Evolutionary conservation across 331 rosid genomes (phyloP), one percentile per base, ranked within the genome.

Genomic region (Quercus lobata): DNA sequence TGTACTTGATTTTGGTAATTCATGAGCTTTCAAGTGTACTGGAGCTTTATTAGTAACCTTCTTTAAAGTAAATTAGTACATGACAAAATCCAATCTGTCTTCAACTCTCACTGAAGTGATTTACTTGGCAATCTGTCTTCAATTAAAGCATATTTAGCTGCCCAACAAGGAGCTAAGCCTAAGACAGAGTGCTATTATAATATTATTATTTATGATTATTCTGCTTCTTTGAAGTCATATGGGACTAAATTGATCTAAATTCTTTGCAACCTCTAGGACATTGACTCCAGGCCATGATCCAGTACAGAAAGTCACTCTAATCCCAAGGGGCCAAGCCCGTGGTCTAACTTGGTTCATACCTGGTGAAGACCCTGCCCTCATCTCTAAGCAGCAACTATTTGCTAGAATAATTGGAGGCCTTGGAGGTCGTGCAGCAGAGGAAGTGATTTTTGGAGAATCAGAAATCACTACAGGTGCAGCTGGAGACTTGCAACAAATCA

Each of bases 401-500:
- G 97, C 94, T 2, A 89, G 96, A 89, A 90, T 90, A 10, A 93
- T 92, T 52, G 91, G 90, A 63, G 97, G 96, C 2, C 46, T 90
- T 30, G 97, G 96, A 4, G 97, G 96, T 15, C 82, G 97, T 77
- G 97, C 96, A 58, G 91, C 96, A 5, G 97, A 92, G 79, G 97
- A 92, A 80, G 37, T 89, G 19, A 88, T 92, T 37, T 90, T 92
- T 81, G 96, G 97, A 10, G 92, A 92, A 73, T 71, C 92, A 16
- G 97, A 92, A 70, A 83, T 89, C 58, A 91, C 96, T 27, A 92
- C 92, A 3, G 94, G 97, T 17, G 97, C 96, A 41, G 91, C 92
- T 16, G 97, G 94, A n/a, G 97, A 92, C 84, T 84, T 92, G 81
- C 96, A 90, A 62, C 92, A 91, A 62, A 14, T 88, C 55, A 91